Evolutionary conservation across 371 early-diverging fungal genomes (phyloP).

Genomic region (Smittium culicis): DNA sequence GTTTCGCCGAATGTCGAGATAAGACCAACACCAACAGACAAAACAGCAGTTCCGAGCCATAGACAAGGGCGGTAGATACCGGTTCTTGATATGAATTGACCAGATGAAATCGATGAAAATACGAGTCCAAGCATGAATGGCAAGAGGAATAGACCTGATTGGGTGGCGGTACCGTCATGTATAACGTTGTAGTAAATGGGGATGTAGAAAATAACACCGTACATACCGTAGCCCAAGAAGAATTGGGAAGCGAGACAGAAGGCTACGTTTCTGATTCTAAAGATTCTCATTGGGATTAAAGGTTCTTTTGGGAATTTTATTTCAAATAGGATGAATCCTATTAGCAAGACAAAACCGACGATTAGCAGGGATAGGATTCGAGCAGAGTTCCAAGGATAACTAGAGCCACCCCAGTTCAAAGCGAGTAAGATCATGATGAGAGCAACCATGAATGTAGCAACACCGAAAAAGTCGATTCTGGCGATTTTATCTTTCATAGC

Average conservation of each 20-base stretch:
- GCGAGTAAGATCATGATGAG: conserved; percentile 43
- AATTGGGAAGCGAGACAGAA: conserved; percentile 22
- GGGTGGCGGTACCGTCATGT: conserved; percentile 36
- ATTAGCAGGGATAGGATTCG: conserved; percentile 39
- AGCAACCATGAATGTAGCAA: conserved; percentile 34
- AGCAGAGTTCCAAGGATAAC: conserved; percentile 45
- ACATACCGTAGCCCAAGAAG: conserved; percentile 33
- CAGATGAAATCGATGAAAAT: background rate
- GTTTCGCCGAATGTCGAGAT: background rate
- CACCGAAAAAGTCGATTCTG: conserved; percentile 50
- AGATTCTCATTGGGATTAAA: conserved; percentile 39
- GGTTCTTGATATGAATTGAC: conserved; percentile 4
- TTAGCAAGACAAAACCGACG: conserved; percentile 32
- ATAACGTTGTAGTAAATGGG: conserved; percentile 74
- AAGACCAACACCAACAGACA: conserved; percentile 2
- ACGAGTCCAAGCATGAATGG: conserved; percentile 1
- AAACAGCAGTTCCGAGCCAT: conserved; percentile 7
- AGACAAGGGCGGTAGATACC: conserved; percentile 14
- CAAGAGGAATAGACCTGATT: conserved; percentile 35
- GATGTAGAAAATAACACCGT: conserved; percentile 40
- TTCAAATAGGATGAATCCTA: conserved; percentile 41
- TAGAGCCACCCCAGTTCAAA: conserved; percentile 47
- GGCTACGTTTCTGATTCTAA: conserved; percentile 28
- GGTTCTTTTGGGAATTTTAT: conserved; percentile 43
- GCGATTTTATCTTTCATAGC: conserved; percentile 35